These are phyloP conservation scores for Fomitopsis pinicola DNA, from an alignment of 1,284 basidiomycete genomes.

Conservation along the genomic window DNA sequence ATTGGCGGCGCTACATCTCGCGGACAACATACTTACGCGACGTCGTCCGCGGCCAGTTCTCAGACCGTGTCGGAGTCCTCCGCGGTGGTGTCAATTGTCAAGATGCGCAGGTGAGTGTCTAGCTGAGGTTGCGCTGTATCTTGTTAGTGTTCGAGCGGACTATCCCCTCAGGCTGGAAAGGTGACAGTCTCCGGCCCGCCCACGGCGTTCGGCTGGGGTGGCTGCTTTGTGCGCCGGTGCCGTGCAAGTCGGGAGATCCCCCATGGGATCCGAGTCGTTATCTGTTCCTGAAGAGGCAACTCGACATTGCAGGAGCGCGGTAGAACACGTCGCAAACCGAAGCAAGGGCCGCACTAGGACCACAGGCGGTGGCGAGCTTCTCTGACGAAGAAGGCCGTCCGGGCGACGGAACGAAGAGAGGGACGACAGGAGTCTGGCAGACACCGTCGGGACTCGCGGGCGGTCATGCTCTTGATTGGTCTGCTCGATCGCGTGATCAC, in stretches of 20 bases:
- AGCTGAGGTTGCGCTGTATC: neutral
- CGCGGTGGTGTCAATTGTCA: neutral
- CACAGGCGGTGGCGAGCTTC: neutral
- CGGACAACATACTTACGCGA: too few species aligned
- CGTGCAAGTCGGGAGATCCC: neutral
- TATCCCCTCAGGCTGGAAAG: neutral
- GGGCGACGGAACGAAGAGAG: neutral
- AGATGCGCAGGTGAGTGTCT: neutral
- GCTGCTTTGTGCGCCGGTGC: neutral
- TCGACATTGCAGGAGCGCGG: neutral
- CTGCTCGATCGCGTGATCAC: constrained; percentile 9
- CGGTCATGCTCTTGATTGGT: constrained; percentile 3
- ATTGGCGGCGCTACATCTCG: neutral
- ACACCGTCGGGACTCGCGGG: neutral
- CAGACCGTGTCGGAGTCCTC: too few species aligned
- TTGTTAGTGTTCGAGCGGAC: neutral
- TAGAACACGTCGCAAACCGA: neutral
- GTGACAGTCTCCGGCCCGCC: neutral
- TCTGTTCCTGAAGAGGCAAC: neutral
- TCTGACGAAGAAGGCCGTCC: neutral
- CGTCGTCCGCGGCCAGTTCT: too few species aligned
- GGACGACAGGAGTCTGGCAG: neutral
- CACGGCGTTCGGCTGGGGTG: neutral
- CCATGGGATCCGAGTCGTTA: neutral
- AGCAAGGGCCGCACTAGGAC: neutral